Percentiles rank a stretch among this genome's conserved stretches.
phyloP scores from a whole-genome alignment of 257 asterid genomes.

The Ballota nigra region DNA sequence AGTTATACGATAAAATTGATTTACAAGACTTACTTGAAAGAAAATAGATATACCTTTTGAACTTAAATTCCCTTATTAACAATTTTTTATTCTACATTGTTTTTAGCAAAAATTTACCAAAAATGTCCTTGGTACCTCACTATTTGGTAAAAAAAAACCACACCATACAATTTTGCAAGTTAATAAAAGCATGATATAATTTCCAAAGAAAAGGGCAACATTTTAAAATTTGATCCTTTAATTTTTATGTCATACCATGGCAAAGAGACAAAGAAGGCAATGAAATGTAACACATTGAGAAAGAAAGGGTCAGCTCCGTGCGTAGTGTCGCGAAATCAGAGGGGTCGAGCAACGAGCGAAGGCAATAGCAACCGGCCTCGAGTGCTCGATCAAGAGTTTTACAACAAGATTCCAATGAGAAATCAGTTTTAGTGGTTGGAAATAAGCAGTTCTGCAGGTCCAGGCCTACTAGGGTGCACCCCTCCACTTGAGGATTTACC shows the following conservation, averaged over 20 bases:
- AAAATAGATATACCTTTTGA: too few species aligned
- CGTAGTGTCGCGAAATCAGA: slow-evolving; percentile 27
- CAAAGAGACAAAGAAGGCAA: slow-evolving; percentile 41
- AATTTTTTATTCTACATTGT: too few species aligned
- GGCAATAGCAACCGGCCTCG: slow-evolving; percentile 43
- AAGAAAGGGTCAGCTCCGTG: slow-evolving; percentile 22
- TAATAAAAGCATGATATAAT: too few species aligned
- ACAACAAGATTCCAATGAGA: slow-evolving; percentile 40
- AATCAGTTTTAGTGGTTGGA: slow-evolving; percentile 18
- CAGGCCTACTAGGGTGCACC: slow-evolving; percentile 11
- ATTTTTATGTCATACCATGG: slow-evolving; percentile 31
- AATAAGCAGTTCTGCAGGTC: slow-evolving; percentile 37
- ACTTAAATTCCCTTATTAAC: too few species aligned
- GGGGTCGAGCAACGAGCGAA: slow-evolving; percentile 35
- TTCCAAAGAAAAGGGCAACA: too few species aligned
- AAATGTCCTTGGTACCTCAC: too few species aligned
- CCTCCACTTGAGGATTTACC: not conserved
- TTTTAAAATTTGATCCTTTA: too few species aligned
- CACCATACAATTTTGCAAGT: too few species aligned
- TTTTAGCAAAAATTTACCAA: too few species aligned
- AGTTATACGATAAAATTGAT: too few species aligned
- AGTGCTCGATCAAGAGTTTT: slow-evolving; percentile 34
- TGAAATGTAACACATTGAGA: slow-evolving; percentile 40
- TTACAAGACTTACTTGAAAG: too few species aligned
- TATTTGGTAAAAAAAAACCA: too few species aligned